Evolutionary conservation across 2,329 filamentous ascomycete species (phyloP).

Genomic region (Arthrobotrys entomopaga): DNA sequence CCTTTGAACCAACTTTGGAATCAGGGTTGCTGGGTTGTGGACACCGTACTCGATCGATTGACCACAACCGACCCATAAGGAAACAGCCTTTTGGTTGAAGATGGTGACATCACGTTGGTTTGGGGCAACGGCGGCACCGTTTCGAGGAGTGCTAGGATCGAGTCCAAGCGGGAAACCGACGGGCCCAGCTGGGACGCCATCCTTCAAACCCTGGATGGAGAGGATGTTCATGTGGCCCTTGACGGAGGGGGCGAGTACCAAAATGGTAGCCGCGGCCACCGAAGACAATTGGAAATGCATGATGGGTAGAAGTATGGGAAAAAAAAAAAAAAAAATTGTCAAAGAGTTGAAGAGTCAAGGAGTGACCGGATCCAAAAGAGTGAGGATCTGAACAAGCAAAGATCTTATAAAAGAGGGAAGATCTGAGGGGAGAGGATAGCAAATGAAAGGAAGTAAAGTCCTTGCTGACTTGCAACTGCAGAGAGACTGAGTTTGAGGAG

Average conservation of each 20-base stretch:
- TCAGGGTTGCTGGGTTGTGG: neutral
- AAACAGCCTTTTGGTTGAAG: conserved; percentile 8
- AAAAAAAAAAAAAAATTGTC: neutral
- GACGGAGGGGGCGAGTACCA: neutral
- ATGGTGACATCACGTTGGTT: conserved; percentile 24
- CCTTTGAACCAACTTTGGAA: neutral
- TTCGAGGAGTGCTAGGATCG: conserved; percentile 14
- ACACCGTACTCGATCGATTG: neutral
- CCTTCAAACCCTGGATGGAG: conserved; percentile 3
- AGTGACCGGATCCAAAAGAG: conserved; percentile 7
- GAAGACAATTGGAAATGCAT: conserved; percentile 31
- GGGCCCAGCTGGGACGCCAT: conserved; percentile 6
- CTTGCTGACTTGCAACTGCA: neutral
- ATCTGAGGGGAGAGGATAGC: neutral
- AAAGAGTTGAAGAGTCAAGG: neutral
- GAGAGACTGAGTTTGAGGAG: too few species aligned
- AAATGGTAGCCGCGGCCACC: neutral
- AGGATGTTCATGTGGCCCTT: conserved; percentile 7
- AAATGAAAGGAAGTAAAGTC: neutral
- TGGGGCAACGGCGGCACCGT: conserved; percentile 5
- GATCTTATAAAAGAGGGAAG: neutral
- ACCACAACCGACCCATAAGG: conserved; percentile 18
- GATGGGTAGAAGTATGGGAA: neutral
- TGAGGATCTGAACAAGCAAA: conserved; percentile 2
- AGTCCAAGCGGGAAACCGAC: conserved; percentile 17